Evolutionary conservation across 805 yeast species (phyloP).

Genomic region (Wickerhamiella vanderwaltii): DNA sequence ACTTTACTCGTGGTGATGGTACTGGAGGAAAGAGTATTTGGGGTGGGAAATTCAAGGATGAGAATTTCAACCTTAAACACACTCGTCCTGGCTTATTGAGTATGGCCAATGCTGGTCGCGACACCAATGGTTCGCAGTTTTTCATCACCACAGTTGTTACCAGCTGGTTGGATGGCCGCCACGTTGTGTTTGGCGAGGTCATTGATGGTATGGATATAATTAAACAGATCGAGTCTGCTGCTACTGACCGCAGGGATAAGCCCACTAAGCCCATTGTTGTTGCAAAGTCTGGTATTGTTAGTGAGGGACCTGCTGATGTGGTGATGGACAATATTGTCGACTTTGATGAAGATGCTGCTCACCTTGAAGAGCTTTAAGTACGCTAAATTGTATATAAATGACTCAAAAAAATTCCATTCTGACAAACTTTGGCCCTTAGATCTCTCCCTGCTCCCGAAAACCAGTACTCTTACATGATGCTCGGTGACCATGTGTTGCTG

Average conservation of each 20-base stretch:
- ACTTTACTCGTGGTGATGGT: constrained; percentile 50
- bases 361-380: constrained; percentile 8
- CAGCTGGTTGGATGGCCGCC: constrained; percentile 85
- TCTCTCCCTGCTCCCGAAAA: too few species aligned
- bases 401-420: too few species aligned
- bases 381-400: too few species aligned
- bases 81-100: constrained; percentile 56
- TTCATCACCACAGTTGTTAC: constrained; percentile 88
- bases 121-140: constrained; percentile 80
- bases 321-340: constrained; percentile 1
- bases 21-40: constrained; percentile 71
- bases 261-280: constrained; percentile 59
- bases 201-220: constrained; percentile 72
- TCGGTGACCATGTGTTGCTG: constrained; percentile 32
- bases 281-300: constrained; percentile 56
- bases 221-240: constrained; percentile 55
- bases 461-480: not conserved
- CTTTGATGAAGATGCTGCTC: constrained; percentile 12
- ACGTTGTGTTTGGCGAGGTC: constrained; percentile 95
- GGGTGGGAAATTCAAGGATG: constrained; percentile 65
- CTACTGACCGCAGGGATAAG: constrained; percentile 56
- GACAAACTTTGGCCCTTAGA: too few species aligned
- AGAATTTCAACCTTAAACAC: constrained; percentile 48
- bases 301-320: not conserved
- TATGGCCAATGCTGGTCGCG: constrained; percentile 67